Percentiles rank a stretch among this genome's conserved stretches.
Conservation (phyloP, 495 filamentous ascomycete species). For the Bryoglossum gracile region DNA sequence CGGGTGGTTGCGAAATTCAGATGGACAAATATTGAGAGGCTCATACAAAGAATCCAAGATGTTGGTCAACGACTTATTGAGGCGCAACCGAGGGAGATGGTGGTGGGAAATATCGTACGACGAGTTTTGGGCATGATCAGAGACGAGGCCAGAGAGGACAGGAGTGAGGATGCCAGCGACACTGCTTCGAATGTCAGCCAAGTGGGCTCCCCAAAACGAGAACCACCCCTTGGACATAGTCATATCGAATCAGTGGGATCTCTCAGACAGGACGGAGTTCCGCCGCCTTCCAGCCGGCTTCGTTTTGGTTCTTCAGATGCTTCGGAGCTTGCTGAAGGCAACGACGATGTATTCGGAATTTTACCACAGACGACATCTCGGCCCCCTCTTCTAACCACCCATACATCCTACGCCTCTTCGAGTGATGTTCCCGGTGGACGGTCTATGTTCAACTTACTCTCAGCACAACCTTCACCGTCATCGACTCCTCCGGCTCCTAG, state of each 20-base stretch:
- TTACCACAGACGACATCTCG: constrained; percentile 31
- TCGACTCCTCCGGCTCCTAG: constrained; percentile 25
- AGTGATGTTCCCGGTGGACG: constrained; percentile 36
- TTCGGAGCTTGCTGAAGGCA: constrained; percentile 19
- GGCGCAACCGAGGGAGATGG: constrained; percentile 82
- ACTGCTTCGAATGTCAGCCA: constrained; percentile 21
- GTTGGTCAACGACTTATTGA: constrained; percentile 66
- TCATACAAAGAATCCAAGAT: constrained; percentile 68
- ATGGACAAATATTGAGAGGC: constrained; percentile 63
- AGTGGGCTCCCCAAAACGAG: constrained; percentile 15
- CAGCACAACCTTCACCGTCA: constrained; percentile 34
- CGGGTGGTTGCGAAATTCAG: constrained; percentile 69
- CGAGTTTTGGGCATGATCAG: constrained; percentile 85
- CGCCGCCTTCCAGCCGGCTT: constrained; percentile 36
- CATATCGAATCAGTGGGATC: too few species aligned
- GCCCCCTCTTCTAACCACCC: constrained; percentile 45
- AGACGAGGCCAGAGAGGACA: constrained; percentile 78
- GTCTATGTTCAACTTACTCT: constrained; percentile 83
- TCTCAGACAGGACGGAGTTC: neutral
- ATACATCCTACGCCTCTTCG: constrained; percentile 47
- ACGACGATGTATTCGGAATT: constrained; percentile 20
- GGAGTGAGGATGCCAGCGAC: constrained; percentile 53
- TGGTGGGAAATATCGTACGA: constrained; percentile 87
- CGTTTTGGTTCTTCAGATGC: constrained; percentile 26
- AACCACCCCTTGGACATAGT: constrained; percentile 8